Base-by-base conservation (phyloP, 139 green algal species). In the Chlamydomonas asymmetrica region DNA sequence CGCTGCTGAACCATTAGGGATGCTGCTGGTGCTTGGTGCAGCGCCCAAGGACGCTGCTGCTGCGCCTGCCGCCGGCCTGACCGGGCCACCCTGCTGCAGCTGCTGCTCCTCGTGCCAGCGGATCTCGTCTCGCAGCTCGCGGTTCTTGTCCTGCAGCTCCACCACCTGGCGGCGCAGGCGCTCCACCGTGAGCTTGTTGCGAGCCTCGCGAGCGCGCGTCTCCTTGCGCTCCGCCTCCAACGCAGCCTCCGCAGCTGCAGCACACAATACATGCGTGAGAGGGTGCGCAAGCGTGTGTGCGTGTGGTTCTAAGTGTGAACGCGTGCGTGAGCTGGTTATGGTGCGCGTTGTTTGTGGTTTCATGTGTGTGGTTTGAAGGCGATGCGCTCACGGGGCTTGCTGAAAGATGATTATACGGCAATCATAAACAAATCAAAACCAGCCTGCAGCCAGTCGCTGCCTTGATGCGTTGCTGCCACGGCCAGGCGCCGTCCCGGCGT, bases 111-210 rank as follows among this genome's bases (percentile, higher is more conserved):
- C 90, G 65, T 92, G 87, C 84, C 83, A 94, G 3, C 74, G 81
- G 20, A 96, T 77, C 77, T 97, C 88, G 70, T 95, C 91, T 1
- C 80, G 80, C 68, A 92, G 78, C 87, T 95, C 92, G 20, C 69
- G 63, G 48, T 86, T 89, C 63, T 82, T 81, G 38, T 89, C 85
- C 84, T 94, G 87, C 54, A 93, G 75, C 66, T 95, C 87, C 56
- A 90, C 63, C 29, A 97, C 72, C 86, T 97, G 88, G 50, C 85
- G 73, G 27, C 89, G 75, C 63, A 97, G 80, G 18, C 93, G 84
- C 74, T 97, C 91, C 31, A 93, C 88, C 10, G 89, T 93, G 10
- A 97, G 85, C 82, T 88, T 91, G 61, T 95, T 88, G 1, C 89
- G 80, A 16, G 91, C 90, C 43, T 93, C 92, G 27, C 77, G 79